Base-by-base conservation (phyloP, 805 yeast genomes). In the Spathaspora hagerdaliae region DNA sequence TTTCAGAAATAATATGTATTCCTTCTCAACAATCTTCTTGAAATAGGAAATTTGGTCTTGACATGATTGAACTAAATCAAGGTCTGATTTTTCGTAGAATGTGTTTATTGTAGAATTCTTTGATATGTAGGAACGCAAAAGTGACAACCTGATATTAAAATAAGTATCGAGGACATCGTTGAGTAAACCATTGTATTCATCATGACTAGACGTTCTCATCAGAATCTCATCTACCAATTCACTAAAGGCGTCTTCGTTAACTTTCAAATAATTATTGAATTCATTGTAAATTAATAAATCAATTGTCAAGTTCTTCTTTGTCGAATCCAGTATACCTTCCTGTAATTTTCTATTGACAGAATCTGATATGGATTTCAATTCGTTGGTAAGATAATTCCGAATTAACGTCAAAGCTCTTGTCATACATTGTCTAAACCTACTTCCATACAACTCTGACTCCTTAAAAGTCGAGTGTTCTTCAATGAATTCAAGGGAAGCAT, bases 391-490 rank as follows among this genome's bases (percentile, higher is more conserved):
- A 58, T 83, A 88, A 55, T 83, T 87, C 51, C 84, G 77, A 12
- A 89, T 78, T 48, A 92, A 69, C 0, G 94, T 81, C 39, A 89
- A 72, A 1, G 95, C 83, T 47, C 96, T 75, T 1, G 91, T 82
- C 75, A 89, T 73, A 56, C 96, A 87, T 55, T 87, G 95, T 50
- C 86, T 79, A 65, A 87, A 88, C 47, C 91, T 77, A 51, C 82
- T 79, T 40, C 75, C 76, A 59, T 87, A 89, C 1, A 79, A 58
- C 27, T 82, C 92, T 9, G 79, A 69, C 44, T 90, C 96, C 57
- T 79, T 82, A 56, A 85, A 85, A 83, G 72, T 39, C 24, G 49
- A 47, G 38, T 48, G 43, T 7, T 31, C 10, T 14, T 46, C 34
- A 9, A 61, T 48, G 59, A 87, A 91, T 2, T 57, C 64, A 34